phyloP scores from a whole-genome alignment of 2,329 filamentous ascomycete genomes.

The Phialocephala subalpina region DNA sequence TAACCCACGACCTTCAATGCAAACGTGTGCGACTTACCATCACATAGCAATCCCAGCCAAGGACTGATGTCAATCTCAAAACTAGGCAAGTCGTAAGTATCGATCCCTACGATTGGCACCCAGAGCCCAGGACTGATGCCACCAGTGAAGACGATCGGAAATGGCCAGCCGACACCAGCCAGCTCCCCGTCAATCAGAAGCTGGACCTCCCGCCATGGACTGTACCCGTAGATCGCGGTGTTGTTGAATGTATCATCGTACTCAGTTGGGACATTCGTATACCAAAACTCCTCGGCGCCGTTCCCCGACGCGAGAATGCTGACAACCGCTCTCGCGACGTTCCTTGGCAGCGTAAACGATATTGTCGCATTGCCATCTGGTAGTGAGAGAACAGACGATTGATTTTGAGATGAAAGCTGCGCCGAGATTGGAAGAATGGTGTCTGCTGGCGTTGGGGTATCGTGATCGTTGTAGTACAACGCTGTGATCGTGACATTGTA shows the following conservation, averaged over 20 bases:
- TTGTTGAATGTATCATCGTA: conserved; percentile 66
- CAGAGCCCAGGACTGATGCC: conserved; percentile 78
- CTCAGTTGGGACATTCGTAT: conserved; percentile 73
- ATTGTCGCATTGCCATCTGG: conserved; percentile 60
- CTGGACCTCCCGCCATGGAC: conserved; percentile 79
- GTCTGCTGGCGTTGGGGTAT: conserved; percentile 58
- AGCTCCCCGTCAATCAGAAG: conserved; percentile 73
- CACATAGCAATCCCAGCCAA: conserved; percentile 72
- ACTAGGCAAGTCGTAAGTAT: conserved; percentile 79
- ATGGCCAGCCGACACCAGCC: conserved; percentile 80
- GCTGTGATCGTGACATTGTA: conserved; percentile 74
- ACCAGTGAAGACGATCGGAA: conserved; percentile 80
- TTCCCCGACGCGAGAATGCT: conserved; percentile 79
- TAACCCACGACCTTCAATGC: conserved; percentile 71
- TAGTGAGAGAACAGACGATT: conserved; percentile 63
- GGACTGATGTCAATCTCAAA: conserved; percentile 82
- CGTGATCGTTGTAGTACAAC: conserved; percentile 47
- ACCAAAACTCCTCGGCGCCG: conserved; percentile 83
- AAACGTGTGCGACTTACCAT: conserved; percentile 70
- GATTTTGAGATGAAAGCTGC: conserved; percentile 50
- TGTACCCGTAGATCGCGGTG: conserved; percentile 60
- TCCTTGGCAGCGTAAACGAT: conserved; percentile 60
- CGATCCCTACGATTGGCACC: conserved; percentile 76
- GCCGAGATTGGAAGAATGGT: conserved; percentile 67
- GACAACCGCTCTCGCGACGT: conserved; percentile 72